A percentile compares a stretch with the other conserved stretches of the same genome.
Conservation (phyloP, 1,284 basidiomycete species). For the Hypsizygus ulmarius region DNA sequence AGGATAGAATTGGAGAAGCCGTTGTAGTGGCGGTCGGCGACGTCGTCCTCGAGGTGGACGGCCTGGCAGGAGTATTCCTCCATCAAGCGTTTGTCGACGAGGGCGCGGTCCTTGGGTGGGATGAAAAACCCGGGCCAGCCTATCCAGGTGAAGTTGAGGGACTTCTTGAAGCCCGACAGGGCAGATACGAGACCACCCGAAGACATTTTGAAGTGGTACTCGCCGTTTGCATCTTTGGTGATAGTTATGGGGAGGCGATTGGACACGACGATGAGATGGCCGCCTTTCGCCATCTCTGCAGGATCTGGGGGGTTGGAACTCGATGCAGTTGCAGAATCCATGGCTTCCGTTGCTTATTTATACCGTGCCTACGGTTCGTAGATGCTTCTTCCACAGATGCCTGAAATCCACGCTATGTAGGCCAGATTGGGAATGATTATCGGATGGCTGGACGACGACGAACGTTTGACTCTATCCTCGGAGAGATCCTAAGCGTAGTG, state of each 20-base stretch:
- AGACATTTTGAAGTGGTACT: slow-evolving; percentile 97
- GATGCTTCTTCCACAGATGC: slow-evolving; percentile 2
- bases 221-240: slow-evolving; percentile 80
- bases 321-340: slow-evolving; percentile 8
- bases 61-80: slow-evolving; percentile 97
- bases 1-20: slow-evolving; percentile 99
- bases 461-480: slow-evolving; percentile 25
- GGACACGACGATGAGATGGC: slow-evolving; percentile 91
- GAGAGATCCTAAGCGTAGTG: slow-evolving; percentile 1
- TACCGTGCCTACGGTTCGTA: background rate
- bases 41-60: slow-evolving; percentile 95
- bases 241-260: slow-evolving; percentile 95
- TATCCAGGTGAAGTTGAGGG: slow-evolving; percentile 94
- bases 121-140: slow-evolving; percentile 92
- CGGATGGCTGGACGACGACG: slow-evolving; percentile 25
- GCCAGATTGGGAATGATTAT: slow-evolving; percentile 37
- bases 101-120: slow-evolving; percentile 79
- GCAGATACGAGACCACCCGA: slow-evolving; percentile 94
- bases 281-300: slow-evolving; percentile 39
- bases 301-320: slow-evolving; percentile 24
- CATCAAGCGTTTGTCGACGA: slow-evolving; percentile 85
- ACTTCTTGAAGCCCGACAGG: slow-evolving; percentile 94
- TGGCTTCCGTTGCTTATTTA: slow-evolving; percentile 9
- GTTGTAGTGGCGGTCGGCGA: slow-evolving; percentile 98
- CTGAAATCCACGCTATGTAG: slow-evolving; percentile 11